A percentile compares a stretch with the other conserved stretches of the same genome.
These are phyloP conservation scores for Trametes punicea DNA, from an alignment of 768 basidiomycete genomes.

Conservation along the genomic window DNA sequence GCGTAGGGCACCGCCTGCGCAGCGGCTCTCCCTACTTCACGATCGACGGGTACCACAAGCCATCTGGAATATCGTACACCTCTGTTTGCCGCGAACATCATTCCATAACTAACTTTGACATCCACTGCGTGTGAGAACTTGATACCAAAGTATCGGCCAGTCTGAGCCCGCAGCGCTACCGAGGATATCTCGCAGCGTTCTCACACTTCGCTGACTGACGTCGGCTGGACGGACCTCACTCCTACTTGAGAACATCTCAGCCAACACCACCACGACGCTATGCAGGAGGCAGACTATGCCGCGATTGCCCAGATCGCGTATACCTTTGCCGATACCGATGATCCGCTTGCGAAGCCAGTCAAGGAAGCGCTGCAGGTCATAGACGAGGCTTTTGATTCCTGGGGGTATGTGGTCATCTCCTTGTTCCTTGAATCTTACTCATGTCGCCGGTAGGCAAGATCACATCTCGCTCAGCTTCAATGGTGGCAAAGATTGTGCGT, in stretches of 20 bases:
- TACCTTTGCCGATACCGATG: constrained; percentile 49
- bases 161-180: background rate
- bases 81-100: no score
- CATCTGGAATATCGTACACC: no score
- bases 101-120: background rate
- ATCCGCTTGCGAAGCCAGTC: constrained; percentile 57
- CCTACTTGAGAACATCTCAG: background rate
- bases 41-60: no score
- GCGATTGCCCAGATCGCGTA: constrained; percentile 59
- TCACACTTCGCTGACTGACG: background rate
- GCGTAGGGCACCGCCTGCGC: no score
- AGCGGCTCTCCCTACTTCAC: no score
- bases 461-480: constrained; percentile 91
- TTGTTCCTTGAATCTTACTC: background rate
- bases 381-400: constrained; percentile 66
- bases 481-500: constrained; percentile 96
- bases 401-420: constrained; percentile 62
- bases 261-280: background rate
- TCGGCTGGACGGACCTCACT: background rate
- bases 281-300: constrained; percentile 45
- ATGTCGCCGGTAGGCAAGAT: constrained; percentile 48
- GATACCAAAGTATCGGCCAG: background rate
- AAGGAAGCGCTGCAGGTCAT: constrained; percentile 82
- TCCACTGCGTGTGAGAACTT: background rate
- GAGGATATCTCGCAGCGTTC: background rate